Conservation (phyloP, 345 rosid genomes). For the Leavenworthia alabamica region DNA sequence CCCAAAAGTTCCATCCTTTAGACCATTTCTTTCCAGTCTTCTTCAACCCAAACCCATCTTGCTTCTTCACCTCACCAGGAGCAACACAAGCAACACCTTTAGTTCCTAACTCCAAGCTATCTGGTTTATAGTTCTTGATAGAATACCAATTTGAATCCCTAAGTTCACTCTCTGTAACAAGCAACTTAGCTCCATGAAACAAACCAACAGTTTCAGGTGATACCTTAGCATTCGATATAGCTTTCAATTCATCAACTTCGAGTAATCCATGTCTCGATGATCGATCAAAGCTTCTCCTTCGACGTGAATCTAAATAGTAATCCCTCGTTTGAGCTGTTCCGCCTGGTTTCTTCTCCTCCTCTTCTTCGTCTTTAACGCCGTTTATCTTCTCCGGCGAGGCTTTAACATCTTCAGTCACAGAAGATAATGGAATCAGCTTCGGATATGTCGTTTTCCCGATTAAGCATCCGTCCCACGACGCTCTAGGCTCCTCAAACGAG, state of each 20-base stretch:
- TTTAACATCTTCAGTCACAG: conserved; percentile 55
- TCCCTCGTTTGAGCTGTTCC: conserved; percentile 86
- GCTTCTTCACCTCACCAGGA: conserved; percentile 46
- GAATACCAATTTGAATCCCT: conserved; percentile 61
- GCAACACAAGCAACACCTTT: conserved; percentile 43
- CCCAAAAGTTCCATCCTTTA: conserved; percentile 64
- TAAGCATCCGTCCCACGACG: conserved; percentile 74
- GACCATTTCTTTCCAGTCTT: conserved; percentile 23
- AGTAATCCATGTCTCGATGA: conserved; percentile 45
- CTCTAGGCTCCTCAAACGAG: conserved; percentile 66
- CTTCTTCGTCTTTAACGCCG: conserved; percentile 35
- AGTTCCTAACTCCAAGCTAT: conserved; percentile 37
- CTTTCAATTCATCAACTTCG: conserved; percentile 53
- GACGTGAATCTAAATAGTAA: conserved; percentile 56
- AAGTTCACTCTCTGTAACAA: conserved; percentile 49
- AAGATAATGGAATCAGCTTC: conserved; percentile 39
- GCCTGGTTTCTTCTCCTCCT: conserved; percentile 50
- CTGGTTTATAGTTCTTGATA: conserved; percentile 33
- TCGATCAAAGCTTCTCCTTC: conserved; percentile 75
- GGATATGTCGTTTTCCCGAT: conserved; percentile 48
- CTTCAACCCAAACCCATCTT: conserved; percentile 36
- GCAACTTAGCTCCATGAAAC: conserved; percentile 59
- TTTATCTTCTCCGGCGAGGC: conserved; percentile 18
- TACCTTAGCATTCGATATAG: conserved; percentile 53
- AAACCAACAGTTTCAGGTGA: conserved; percentile 57